phyloP scores from a whole-genome alignment of 805 yeast species.

The Isabelozyma pseudorhagii region DNA sequence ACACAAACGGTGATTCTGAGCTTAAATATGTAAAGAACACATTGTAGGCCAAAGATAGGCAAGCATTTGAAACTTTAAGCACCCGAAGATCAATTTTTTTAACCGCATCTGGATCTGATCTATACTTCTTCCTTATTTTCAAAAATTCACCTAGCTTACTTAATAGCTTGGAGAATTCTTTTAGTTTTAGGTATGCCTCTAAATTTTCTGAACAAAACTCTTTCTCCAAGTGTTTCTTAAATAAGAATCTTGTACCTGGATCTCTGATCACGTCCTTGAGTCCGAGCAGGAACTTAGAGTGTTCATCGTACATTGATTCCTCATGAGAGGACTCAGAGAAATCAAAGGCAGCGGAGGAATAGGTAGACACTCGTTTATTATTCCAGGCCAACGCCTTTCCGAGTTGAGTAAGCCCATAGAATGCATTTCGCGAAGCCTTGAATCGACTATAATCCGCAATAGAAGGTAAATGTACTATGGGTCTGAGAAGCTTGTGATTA shows the following conservation, averaged over 20 bases:
- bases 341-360: neutral
- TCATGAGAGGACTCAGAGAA: neutral
- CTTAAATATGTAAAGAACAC: conserved; percentile 66
- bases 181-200: conserved; percentile 64
- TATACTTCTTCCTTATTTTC: conserved; percentile 10
- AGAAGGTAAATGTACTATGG: conserved; percentile 38
- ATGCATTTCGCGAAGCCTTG: conserved; percentile 32
- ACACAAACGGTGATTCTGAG: conserved; percentile 62
- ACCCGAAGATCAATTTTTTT: conserved; percentile 1
- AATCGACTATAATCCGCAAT: conserved; percentile 20
- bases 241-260: conserved; percentile 71
- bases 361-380: neutral
- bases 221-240: conserved; percentile 60
- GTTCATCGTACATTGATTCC: neutral
- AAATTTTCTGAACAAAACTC: conserved; percentile 73
- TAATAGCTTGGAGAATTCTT: conserved; percentile 48
- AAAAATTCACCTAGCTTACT: conserved; percentile 38
- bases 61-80: conserved; percentile 42
- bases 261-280: conserved; percentile 50
- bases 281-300: neutral
- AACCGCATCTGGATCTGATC: neutral
- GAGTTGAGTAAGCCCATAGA: conserved; percentile 39
- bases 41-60: conserved; percentile 59
- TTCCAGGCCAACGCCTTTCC: conserved; percentile 42
- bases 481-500: conserved; percentile 44